Conservation (phyloP, 306 rosid species). For the Comarum palustre region DNA sequence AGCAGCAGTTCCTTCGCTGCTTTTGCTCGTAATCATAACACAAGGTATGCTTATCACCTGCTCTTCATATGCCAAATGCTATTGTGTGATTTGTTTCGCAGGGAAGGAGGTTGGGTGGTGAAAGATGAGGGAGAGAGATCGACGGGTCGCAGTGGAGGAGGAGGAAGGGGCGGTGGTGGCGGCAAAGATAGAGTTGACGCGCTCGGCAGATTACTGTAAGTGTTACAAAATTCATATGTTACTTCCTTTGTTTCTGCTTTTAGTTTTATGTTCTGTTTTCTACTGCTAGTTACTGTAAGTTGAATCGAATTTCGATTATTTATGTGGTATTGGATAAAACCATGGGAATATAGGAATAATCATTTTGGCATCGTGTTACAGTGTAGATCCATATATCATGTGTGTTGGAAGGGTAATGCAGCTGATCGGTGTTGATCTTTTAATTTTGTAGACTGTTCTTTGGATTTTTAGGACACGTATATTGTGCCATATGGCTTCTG, state of each 20-base stretch:
- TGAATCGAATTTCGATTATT: neutral
- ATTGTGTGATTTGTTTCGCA: too few species aligned
- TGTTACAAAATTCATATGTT: slow-evolving; percentile 9
- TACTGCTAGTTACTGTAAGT: too few species aligned
- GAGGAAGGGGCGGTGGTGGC: slow-evolving; percentile 38
- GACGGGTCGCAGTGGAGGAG: slow-evolving; percentile 45
- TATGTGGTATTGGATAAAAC: neutral
- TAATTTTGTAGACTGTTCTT: neutral
- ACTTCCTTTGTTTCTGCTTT: neutral
- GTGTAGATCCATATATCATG: neutral
- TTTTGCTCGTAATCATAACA: slow-evolving; percentile 38
- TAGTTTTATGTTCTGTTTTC: too few species aligned
- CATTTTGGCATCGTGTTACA: neutral
- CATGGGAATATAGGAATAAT: too few species aligned
- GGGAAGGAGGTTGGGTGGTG: too few species aligned
- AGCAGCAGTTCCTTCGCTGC: slow-evolving; percentile 34
- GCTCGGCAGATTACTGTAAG: slow-evolving; percentile 95
- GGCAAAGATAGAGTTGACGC: slow-evolving; percentile 85
- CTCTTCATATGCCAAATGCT: too few species aligned
- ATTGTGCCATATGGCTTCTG: slow-evolving; percentile 88
- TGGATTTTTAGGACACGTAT: slow-evolving; percentile 59
- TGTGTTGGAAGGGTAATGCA: neutral
- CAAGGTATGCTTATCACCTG: slow-evolving; percentile 42
- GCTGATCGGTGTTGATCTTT: neutral
- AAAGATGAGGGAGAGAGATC: slow-evolving; percentile 21